Conservation (phyloP, 2,329 filamentous ascomycete genomes). For the Talaromyces sp. region DNA sequence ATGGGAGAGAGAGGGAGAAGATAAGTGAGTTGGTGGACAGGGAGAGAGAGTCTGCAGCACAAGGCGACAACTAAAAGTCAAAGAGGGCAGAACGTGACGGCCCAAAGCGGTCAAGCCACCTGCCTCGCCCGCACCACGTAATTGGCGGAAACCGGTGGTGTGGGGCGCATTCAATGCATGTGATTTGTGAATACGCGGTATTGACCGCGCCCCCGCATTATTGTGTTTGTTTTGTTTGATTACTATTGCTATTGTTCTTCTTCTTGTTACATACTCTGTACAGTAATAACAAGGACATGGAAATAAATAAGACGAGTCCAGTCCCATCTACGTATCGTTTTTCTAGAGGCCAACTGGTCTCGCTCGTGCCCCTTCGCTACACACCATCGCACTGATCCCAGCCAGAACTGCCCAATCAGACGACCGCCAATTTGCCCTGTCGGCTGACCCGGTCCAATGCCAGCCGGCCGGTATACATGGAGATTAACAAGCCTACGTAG, state of each 20-base stretch:
- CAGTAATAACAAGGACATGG: not conserved
- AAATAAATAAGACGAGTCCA: not conserved
- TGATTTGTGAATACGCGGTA: not conserved
- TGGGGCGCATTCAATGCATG: not conserved
- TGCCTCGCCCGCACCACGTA: not conserved
- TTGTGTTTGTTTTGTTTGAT: not conserved
- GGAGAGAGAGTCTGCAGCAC: not conserved
- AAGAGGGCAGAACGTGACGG: not conserved
- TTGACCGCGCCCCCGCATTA: not conserved
- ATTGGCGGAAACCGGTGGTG: not conserved
- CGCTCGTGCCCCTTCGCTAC: not conserved
- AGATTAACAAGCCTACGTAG: not conserved
- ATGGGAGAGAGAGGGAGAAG: not conserved
- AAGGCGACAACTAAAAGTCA: not conserved
- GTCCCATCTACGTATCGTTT: not conserved
- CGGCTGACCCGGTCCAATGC: not conserved
- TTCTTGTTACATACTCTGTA: not conserved
- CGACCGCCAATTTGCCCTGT: not conserved
- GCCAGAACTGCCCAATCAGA: not conserved
- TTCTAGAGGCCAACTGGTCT: not conserved
- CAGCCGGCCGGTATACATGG: not conserved
- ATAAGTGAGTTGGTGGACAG: not conserved
- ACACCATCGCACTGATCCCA: not conserved
- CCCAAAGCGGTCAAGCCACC: not conserved
- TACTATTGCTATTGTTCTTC: no score